Evolutionary conservation across 371 early-diverging fungal genomes (phyloP).

Genomic region (Mortierella sp.): DNA sequence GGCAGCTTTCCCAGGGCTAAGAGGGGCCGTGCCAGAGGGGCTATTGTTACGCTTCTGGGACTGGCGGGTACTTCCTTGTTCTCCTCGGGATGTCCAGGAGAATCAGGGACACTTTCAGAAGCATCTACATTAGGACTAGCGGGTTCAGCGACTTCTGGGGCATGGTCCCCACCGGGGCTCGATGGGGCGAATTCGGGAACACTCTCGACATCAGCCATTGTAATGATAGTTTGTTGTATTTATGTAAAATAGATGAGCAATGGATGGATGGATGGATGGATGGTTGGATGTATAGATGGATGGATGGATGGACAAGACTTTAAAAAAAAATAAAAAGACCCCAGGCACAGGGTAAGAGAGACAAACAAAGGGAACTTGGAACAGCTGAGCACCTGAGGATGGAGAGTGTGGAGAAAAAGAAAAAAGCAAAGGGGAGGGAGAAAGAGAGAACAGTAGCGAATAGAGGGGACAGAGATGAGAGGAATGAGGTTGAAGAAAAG

Average conservation of each 20-base stretch:
- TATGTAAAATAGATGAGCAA: constrained; percentile 9
- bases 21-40: constrained; percentile 10
- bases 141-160: constrained; percentile 16
- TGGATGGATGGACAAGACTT: background rate
- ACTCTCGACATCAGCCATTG: constrained; percentile 54
- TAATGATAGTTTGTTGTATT: background rate
- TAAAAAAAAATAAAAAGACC: constrained; percentile 2
- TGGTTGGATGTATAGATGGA: background rate
- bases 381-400: background rate
- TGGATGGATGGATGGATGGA: background rate
- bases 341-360: background rate
- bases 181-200: constrained; percentile 41
- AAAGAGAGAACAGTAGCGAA: background rate
- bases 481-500: constrained; percentile 4
- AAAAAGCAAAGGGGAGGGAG: background rate
- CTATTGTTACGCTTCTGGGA: constrained; percentile 9
- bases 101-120: background rate
- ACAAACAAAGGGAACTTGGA: background rate
- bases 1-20: constrained; percentile 26
- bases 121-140: constrained; percentile 1
- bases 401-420: background rate
- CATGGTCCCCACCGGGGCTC: constrained; percentile 18
- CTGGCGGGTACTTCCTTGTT: background rate
- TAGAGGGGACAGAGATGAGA: constrained; percentile 3
- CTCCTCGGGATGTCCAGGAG: background rate